These are phyloP conservation scores for Aspergillus sclerotioniger DNA, from an alignment of 495 filamentous ascomycete species.

Conservation along the genomic window DNA sequence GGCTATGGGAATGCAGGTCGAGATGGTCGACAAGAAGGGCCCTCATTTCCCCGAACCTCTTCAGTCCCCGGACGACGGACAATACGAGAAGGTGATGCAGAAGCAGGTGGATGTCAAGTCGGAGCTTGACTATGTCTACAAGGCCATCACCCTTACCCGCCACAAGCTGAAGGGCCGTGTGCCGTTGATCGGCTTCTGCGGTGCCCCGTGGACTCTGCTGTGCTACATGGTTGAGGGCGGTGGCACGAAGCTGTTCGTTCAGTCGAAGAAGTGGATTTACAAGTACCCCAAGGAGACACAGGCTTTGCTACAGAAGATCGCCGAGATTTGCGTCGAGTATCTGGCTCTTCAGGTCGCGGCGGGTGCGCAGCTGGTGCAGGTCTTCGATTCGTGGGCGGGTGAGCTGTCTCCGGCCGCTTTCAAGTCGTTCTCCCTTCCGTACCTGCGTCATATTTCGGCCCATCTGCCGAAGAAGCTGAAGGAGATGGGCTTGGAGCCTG, in stretches of 20 bases:
- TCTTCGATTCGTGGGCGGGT: constrained; percentile 99
- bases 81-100: constrained; percentile 74
- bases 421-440: constrained; percentile 79
- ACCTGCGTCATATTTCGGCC: constrained; percentile 77
- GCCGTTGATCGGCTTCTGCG: constrained; percentile 95
- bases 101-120: constrained; percentile 77
- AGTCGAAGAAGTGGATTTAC: constrained; percentile 94
- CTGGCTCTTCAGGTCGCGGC: constrained; percentile 88
- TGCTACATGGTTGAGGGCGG: constrained; percentile 99
- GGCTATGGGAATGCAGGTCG: constrained; percentile 93
- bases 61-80: constrained; percentile 68
- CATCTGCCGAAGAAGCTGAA: constrained; percentile 68
- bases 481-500: constrained; percentile 70
- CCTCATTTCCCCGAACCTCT: constrained; percentile 90
- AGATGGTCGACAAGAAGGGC: constrained; percentile 96
- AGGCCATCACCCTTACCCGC: constrained; percentile 88
- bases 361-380: constrained; percentile 87
- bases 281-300: constrained; percentile 79
- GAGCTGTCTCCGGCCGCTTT: constrained; percentile 85
- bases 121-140: constrained; percentile 90
- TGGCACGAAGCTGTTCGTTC: constrained; percentile 86
- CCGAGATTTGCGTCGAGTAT: constrained; percentile 90
- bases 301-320: constrained; percentile 80
- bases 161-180: constrained; percentile 84
- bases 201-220: constrained; percentile 92